These are phyloP conservation scores for Clonostachys sp. DNA, from an alignment of 2,329 filamentous ascomycete genomes.

Conservation along the genomic window DNA sequence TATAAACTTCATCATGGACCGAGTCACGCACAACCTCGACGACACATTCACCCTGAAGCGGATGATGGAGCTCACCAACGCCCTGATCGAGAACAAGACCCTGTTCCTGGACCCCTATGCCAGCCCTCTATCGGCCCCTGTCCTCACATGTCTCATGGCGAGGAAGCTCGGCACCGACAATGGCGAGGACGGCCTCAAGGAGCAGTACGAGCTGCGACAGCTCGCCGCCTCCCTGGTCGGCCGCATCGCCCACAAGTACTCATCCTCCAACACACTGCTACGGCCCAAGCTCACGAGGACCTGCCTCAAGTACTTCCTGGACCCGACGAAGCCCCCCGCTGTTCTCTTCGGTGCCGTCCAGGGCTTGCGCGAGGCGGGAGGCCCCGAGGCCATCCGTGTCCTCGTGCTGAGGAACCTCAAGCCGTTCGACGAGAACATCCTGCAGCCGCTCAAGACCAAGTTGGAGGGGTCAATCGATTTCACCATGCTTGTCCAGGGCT, in stretches of 20 bases:
- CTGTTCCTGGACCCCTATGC: conserved; percentile 66
- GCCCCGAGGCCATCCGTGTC: conserved; percentile 51
- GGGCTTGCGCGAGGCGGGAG: conserved; percentile 75
- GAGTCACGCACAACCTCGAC: conserved; percentile 90
- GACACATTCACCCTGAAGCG: conserved; percentile 84
- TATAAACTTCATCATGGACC: conserved; percentile 90
- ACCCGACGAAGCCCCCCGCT: conserved; percentile 75
- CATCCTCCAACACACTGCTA: conserved; percentile 73
- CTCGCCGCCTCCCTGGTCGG: conserved; percentile 78
- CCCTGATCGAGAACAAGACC: conserved; percentile 76
- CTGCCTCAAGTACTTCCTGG: conserved; percentile 87
- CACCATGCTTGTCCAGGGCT: conserved; percentile 50
- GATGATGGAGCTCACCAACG: conserved; percentile 86
- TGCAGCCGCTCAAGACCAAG: conserved; percentile 48
- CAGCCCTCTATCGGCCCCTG: conserved; percentile 70
- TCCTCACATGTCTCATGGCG: conserved; percentile 81
- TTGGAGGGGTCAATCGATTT: conserved; percentile 43
- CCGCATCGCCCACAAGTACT: conserved; percentile 76
- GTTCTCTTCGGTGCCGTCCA: conserved; percentile 87
- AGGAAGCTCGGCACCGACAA: conserved; percentile 65
- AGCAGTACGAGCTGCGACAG: conserved; percentile 78
- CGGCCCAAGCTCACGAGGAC: conserved; percentile 88
- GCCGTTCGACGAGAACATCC: conserved; percentile 46
- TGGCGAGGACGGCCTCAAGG: conserved; percentile 38
- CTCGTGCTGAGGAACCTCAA: conserved; percentile 52